These are phyloP conservation scores for Leonotis leonurus DNA, from an alignment of 257 asterid species.

Conservation along the genomic window DNA sequence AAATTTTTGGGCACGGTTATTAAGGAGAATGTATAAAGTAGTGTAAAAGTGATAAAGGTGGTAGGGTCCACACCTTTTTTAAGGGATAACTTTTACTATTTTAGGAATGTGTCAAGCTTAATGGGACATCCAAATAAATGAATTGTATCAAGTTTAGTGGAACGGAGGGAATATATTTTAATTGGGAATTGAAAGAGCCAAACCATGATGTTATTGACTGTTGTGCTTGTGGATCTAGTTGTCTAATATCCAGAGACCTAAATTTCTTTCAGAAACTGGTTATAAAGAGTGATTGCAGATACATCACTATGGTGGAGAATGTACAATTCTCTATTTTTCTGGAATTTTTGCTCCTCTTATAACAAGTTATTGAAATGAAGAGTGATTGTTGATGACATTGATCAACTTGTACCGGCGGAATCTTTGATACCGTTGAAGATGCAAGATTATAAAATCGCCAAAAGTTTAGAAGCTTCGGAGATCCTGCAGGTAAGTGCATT, in stretches of 20 bases:
- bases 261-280: slow-evolving; percentile 44
- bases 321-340: slow-evolving; percentile 25
- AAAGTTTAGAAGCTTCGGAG: slow-evolving; percentile 60
- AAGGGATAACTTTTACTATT: too few relatives aligned
- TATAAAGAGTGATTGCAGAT: slow-evolving; percentile 78
- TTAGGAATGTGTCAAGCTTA: too few relatives aligned
- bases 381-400: slow-evolving; percentile 68
- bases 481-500: slow-evolving; percentile 54
- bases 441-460: slow-evolving; percentile 69
- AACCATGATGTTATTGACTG: slow-evolving; percentile 66
- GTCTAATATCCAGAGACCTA: slow-evolving; percentile 81
- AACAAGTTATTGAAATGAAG: slow-evolving; percentile 13
- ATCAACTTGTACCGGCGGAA: slow-evolving; percentile 62
- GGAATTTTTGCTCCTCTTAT: neutral
- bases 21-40: too few relatives aligned
- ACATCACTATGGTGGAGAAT: slow-evolving; percentile 86
- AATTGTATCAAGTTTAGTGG: too few relatives aligned
- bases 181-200: slow-evolving; percentile 53
- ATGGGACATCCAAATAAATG: too few relatives aligned
- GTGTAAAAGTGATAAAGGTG: too few relatives aligned
- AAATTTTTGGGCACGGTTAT: too few relatives aligned
- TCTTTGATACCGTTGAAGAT: slow-evolving; percentile 60
- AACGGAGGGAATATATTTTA: too few relatives aligned
- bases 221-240: slow-evolving; percentile 82
- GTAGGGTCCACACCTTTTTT: too few relatives aligned